Evolutionary conservation across 768 basidiomycete species (phyloP), one percentile per base, ranked within the genome.

Genomic region (Trametes gibbosa): DNA sequence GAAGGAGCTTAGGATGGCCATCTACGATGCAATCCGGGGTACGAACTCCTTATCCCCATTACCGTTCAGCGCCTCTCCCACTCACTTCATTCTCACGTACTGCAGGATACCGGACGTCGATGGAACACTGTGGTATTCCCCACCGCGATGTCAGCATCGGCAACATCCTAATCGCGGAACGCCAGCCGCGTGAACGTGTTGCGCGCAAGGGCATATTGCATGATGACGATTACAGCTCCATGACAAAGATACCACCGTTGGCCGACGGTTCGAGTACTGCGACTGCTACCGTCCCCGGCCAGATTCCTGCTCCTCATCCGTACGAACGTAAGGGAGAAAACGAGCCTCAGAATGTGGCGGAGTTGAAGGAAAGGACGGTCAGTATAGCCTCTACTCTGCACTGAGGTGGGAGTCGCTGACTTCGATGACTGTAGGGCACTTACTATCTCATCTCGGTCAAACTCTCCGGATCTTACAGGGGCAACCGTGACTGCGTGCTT

Each of bases 1-100:
- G 5, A 42, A 47, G 12, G 59, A 60, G 47, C 42, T 64, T 32
- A 52, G 57, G 5, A 27, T 41, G n/a, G 59, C 56, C 4, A 35
- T 64, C 0, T 50, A 45, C 17, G 59, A 64, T 34, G 63, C 59
- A 0, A 58, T 64, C 17, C 17, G 35, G 27, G 63, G 63, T 61
- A 19, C 12, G 59, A 39, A 3, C 9, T 24, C 2, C 19, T 12
- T n/a, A 32, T 29, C 5, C 16, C 27, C 3, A 14, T 10, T 0
- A 10, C 10, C 14, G 14, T n/a, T 12, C 37, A 16, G n/a, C 25
- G 16, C 29, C n/a, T 32, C 12, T 10, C 6, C n/a, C 21, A 19
- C 50, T 50, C 14, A 50, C 21, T 9, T 1, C 12, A 9, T 17
- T 17, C 46, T 13, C 27, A 9, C 35, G 6, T 9, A 17, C 14